Conservation (phyloP, 108 stramenopile genomes). For the Mediolabrus comicus region DNA sequence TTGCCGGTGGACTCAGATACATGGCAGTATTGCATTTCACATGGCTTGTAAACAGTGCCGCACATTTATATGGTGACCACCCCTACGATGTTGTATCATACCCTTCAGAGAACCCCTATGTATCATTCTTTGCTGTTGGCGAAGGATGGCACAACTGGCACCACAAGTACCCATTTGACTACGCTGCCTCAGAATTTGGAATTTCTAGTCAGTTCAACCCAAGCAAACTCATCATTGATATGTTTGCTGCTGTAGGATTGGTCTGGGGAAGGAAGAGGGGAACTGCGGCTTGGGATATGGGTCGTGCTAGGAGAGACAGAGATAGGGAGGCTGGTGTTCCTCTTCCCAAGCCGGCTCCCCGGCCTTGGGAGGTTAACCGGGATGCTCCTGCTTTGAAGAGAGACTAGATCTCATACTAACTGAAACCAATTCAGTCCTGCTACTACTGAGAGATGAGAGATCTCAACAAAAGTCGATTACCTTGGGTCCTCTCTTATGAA, state of each 20-base stretch:
- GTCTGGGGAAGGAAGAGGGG: slow-evolving; percentile 92
- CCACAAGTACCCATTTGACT: slow-evolving; percentile 99
- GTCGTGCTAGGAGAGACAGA: slow-evolving; percentile 80
- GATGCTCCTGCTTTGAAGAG: slow-evolving; percentile 20
- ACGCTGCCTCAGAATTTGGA: slow-evolving; percentile 96
- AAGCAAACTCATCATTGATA: slow-evolving; percentile 93
- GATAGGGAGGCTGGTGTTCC: slow-evolving; percentile 67
- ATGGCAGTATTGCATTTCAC: slow-evolving; percentile 95
- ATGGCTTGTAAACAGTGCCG: slow-evolving; percentile 98
- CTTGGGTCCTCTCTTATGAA: background rate
- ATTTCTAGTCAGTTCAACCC: slow-evolving; percentile 97
- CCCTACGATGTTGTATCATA: slow-evolving; percentile 94
- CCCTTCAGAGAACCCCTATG: slow-evolving; percentile 97
- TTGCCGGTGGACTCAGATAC: slow-evolving; percentile 95
- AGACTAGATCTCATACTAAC: no score
- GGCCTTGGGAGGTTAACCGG: slow-evolving; percentile 81
- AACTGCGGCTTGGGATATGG: slow-evolving; percentile 91
- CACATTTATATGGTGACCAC: slow-evolving; percentile 98
- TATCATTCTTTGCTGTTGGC: slow-evolving; percentile 92
- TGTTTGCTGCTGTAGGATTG: slow-evolving; percentile 78
- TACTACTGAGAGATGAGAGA: background rate
- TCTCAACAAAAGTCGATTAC: background rate
- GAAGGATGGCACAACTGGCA: slow-evolving; percentile 99
- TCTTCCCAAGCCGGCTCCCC: slow-evolving; percentile 75
- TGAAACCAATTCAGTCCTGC: background rate